A percentile compares a stretch with the other conserved stretches of the same genome.
phyloP scores from a whole-genome alignment of 2,329 filamentous ascomycete genomes.

The Waltergamsia citrina region DNA sequence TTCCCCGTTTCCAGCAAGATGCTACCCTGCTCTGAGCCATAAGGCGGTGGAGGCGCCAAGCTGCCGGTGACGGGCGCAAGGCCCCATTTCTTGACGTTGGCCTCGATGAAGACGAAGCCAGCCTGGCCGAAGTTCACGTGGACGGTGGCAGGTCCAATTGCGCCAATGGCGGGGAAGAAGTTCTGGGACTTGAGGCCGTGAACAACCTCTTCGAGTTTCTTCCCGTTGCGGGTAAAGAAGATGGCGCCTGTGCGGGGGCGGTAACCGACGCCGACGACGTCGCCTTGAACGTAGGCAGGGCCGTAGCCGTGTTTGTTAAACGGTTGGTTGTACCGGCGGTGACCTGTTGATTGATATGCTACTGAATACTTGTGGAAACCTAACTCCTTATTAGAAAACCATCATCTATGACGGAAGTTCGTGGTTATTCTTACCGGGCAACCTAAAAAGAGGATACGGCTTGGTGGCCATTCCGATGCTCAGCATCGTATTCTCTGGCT shows the following conservation, averaged over 20 bases:
- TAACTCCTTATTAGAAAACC: slow-evolving; percentile 14
- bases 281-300: slow-evolving; percentile 79
- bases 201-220: slow-evolving; percentile 88
- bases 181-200: slow-evolving; percentile 92
- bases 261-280: slow-evolving; percentile 93
- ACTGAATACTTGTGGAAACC: slow-evolving; percentile 89
- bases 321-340: slow-evolving; percentile 85
- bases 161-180: slow-evolving; percentile 95
- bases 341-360: slow-evolving; percentile 81
- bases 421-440: slow-evolving; percentile 65
- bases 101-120: slow-evolving; percentile 97
- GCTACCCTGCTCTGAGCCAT: slow-evolving; percentile 93
- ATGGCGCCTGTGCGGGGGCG: slow-evolving; percentile 87
- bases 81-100: slow-evolving; percentile 99
- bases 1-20: slow-evolving; percentile 83
- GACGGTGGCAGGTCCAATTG: slow-evolving; percentile 83
- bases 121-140: slow-evolving; percentile 98
- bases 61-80: slow-evolving; percentile 92
- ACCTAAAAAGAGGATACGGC: slow-evolving; percentile 86
- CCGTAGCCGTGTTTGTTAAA: slow-evolving; percentile 75
- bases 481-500: slow-evolving; percentile 78
- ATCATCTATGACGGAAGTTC: background rate
- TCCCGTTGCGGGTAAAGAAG: slow-evolving; percentile 97
- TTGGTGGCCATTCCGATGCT: slow-evolving; percentile 95
- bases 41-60: slow-evolving; percentile 88